Conservation (phyloP, 352 stramenopile species). For the Phytophthora megakarya region DNA sequence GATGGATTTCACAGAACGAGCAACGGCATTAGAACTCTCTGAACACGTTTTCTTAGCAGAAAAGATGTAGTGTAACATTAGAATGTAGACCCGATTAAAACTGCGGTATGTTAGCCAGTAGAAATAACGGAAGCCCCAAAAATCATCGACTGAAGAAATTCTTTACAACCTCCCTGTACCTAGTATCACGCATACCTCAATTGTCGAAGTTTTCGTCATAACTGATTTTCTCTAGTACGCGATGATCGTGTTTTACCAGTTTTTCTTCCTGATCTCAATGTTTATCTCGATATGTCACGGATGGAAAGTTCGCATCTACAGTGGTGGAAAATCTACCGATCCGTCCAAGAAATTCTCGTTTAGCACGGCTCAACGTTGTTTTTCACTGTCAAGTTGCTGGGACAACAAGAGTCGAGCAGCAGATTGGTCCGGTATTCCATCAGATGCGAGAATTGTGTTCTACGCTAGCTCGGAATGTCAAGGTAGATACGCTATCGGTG, state of each 20-base stretch:
- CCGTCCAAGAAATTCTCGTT: conserved; percentile 17
- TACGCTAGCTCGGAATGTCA: conserved; percentile 17
- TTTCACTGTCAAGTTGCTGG: conserved; percentile 15
- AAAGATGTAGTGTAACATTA: conserved; percentile 34
- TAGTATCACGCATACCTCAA: background rate
- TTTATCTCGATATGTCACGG: background rate
- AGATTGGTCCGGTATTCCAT: conserved; percentile 20
- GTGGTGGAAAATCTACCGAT: conserved; percentile 15
- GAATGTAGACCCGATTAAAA: conserved; percentile 4
- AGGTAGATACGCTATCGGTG: conserved; percentile 1
- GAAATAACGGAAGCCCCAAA: conserved; percentile 5
- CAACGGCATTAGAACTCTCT: conserved; percentile 64
- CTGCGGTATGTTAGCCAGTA: background rate
- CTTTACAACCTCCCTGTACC: no score
- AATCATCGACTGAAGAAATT: background rate
- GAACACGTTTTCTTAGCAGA: conserved; percentile 60
- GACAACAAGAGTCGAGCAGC: conserved; percentile 14
- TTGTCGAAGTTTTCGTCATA: conserved; percentile 1
- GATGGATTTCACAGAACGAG: conserved; percentile 52
- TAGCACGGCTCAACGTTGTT: conserved; percentile 15
- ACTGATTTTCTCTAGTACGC: conserved; percentile 1
- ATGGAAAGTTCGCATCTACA: conserved; percentile 18
- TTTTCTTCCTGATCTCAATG: background rate
- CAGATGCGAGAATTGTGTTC: conserved; percentile 16
- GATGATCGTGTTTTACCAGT: background rate